Conservation (phyloP, 2,329 filamentous ascomycete species). For the Curvularia verruculosa region DNA sequence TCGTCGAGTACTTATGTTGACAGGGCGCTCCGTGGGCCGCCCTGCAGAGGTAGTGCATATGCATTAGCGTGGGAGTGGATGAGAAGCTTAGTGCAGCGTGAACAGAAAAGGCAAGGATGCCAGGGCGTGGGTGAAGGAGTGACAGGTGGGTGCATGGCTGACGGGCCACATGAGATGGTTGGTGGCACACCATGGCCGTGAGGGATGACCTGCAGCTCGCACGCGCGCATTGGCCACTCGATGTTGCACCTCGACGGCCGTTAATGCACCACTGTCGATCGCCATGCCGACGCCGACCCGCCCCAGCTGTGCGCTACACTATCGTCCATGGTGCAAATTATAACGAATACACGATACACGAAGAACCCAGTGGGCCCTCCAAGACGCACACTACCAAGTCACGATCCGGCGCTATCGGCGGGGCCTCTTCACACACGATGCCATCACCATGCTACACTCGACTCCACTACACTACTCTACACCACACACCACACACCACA, state of each 20-base stretch:
- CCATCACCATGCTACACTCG: slow-evolving; percentile 16
- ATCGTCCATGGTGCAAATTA: slow-evolving; percentile 24
- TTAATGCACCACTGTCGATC: slow-evolving; percentile 46
- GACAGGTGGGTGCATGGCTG: slow-evolving; percentile 41
- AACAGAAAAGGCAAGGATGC: slow-evolving; percentile 36
- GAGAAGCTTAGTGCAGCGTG: slow-evolving; percentile 47
- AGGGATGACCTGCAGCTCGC: slow-evolving; percentile 37
- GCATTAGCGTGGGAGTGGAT: slow-evolving; percentile 44
- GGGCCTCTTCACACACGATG: slow-evolving; percentile 26
- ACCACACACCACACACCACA: no score
- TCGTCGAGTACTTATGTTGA: slow-evolving; percentile 39
- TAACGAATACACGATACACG: not conserved
- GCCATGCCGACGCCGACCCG: slow-evolving; percentile 16
- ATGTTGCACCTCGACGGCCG: slow-evolving; percentile 33
- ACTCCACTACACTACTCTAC: no score
- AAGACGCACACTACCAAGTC: slow-evolving; percentile 12
- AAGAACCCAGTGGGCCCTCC: slow-evolving; percentile 9
- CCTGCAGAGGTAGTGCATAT: slow-evolving; percentile 32
- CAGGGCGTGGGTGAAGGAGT: slow-evolving; percentile 40
- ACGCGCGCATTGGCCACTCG: slow-evolving; percentile 36
- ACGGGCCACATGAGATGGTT: slow-evolving; percentile 33
- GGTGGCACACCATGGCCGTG: slow-evolving; percentile 29
- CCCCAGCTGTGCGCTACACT: slow-evolving; percentile 22
- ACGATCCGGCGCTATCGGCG: slow-evolving; percentile 21
- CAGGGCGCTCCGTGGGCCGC: slow-evolving; percentile 10